Base-by-base conservation (phyloP, 805 yeast genomes). In the Priceomyces fermenticarens region DNA sequence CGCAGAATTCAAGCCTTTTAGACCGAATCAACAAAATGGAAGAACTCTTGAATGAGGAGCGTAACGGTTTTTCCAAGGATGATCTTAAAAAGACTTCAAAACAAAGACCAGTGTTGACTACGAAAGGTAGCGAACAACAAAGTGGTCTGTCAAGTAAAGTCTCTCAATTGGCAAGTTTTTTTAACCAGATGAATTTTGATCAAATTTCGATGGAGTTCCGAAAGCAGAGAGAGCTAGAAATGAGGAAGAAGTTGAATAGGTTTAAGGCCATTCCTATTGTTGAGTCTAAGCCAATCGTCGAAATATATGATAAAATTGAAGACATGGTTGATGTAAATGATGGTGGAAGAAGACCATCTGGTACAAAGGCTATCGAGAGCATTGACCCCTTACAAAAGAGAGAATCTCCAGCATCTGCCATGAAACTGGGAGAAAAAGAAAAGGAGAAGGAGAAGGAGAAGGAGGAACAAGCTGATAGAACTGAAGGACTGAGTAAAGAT, bases 161-260 rank as follows among this genome's bases (percentile, higher is more conserved):
- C 1, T 74, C 79, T 42, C 80, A 82, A 45, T 56, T 86, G 39
- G 84, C 90, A 0, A 78, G 66, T 43, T 81, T 78, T 55, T 81
- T 81, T 65, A 85, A 85, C 57, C 80, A 81, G 42, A 78, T 84
- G 62, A 91, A 87, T 52, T 80, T 87, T 47, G 93, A 85, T 51
- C 85, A 85, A 41, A 66, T 87, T 9, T 86, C 97, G 0, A 73
- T 74, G 51, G 97, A 93, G 57, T 90, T 91, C 57, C 95, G 87
- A 55, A 73, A 80, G 48, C 96, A 90, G 54, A 78, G 98, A 54
- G 95, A 88, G 48, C 65, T 72, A 34, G 96, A 91, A 55, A 75
- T 88, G 44, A 57, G 59, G 35, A 67, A 75, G 42, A 81, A 83
- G 45, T 56, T 87, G 32, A 73, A 80, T 49, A 76, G 83, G 51